A percentile compares a stretch with the other conserved stretches of the same genome.
These are phyloP conservation scores for Sporothrix pseudoabietina DNA, from an alignment of 2,329 filamentous ascomycete genomes.

Conservation along the genomic window DNA sequence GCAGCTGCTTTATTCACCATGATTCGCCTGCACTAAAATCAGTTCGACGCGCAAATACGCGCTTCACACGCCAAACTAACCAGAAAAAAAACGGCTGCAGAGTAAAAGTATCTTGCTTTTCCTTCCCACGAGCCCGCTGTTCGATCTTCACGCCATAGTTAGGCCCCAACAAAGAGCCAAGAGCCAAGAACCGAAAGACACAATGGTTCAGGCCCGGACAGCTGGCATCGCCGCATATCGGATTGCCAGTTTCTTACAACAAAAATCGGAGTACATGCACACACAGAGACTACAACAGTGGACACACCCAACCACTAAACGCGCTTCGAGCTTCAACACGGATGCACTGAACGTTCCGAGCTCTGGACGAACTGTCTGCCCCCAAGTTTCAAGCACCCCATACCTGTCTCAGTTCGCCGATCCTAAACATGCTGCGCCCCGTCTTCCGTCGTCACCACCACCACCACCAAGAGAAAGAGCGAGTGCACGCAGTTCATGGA, in stretches of 20 bases:
- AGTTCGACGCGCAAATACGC: background rate
- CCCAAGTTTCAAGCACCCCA: constrained; percentile 45
- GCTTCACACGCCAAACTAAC: background rate
- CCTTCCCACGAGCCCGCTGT: background rate
- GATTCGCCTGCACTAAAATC: constrained; percentile 11
- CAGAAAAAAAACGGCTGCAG: background rate
- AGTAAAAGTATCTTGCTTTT: background rate
- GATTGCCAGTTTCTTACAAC: background rate
- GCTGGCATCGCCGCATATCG: background rate
- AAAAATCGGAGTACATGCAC: background rate
- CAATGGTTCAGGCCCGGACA: background rate
- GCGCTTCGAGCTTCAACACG: background rate
- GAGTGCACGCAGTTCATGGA: background rate
- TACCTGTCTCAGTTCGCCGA: constrained; percentile 48
- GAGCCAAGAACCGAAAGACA: too few species aligned
- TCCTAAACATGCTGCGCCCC: constrained; percentile 43
- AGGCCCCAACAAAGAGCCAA: background rate
- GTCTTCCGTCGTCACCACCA: constrained; percentile 31
- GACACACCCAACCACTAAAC: background rate
- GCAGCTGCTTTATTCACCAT: background rate
- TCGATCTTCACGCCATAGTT: background rate
- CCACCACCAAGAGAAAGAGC: background rate
- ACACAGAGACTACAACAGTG: background rate
- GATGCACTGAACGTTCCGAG: background rate
- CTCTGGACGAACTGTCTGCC: constrained; percentile 7